A percentile compares a stretch with the other conserved stretches of the same genome.
These are phyloP conservation scores for Arachis monticola DNA, from an alignment of 331 rosid species.

Conservation along the genomic window DNA sequence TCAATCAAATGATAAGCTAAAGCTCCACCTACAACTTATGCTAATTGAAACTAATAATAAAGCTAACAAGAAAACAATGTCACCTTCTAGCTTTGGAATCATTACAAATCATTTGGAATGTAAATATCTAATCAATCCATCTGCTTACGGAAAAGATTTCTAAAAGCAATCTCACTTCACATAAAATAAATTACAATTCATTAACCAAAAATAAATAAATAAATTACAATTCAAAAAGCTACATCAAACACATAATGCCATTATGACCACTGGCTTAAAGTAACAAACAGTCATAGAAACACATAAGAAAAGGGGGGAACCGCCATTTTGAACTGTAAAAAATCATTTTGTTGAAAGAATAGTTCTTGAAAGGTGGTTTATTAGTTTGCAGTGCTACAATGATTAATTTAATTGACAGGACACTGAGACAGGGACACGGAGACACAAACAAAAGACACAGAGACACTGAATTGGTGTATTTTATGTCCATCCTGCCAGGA, in stretches of 20 bases:
- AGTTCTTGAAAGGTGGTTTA: no score
- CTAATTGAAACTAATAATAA: neutral
- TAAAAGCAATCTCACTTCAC: neutral
- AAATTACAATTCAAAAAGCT: no score
- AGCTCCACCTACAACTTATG: neutral
- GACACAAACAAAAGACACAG: no score
- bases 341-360: no score
- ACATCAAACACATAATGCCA: neutral
- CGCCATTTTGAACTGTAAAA: neutral
- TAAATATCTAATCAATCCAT: neutral
- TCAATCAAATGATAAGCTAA: neutral
- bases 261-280: neutral
- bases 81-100: neutral
- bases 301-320: neutral
- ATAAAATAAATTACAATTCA: neutral
- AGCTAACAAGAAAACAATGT: neutral
- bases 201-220: no score
- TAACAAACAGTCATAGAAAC: neutral
- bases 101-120: neutral
- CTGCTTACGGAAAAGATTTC: neutral
- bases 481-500: no score
- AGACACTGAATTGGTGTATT: no score
- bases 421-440: no score
- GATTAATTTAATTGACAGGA: no score
- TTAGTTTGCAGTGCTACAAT: no score